phyloP scores from a whole-genome alignment of 106 monocot genomes.

The Acorus gramineus region DNA sequence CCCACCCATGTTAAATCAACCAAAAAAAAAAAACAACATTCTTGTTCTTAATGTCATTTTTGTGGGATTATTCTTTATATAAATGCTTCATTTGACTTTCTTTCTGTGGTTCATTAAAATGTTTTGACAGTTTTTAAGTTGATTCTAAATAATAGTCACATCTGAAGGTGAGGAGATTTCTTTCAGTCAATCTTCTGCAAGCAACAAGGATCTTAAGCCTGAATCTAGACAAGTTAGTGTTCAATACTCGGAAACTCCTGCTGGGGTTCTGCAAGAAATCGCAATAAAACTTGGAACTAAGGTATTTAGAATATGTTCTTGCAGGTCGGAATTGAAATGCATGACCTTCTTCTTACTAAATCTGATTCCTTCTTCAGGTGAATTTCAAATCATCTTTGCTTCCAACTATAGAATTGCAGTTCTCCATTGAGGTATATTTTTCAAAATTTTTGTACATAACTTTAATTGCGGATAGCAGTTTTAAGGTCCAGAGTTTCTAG shows the following conservation, averaged over 20 bases:
- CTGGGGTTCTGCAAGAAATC: conserved; percentile 57
- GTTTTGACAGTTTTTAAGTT: too few relatives aligned
- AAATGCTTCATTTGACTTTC: too few relatives aligned
- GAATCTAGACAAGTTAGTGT: conserved; percentile 15
- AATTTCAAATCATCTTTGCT: conserved; percentile 47
- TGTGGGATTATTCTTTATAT: too few relatives aligned
- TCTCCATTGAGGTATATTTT: conserved; percentile 75
- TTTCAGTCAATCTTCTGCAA: conserved; percentile 18
- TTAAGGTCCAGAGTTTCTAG: too few relatives aligned
- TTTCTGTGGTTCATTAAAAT: too few relatives aligned
- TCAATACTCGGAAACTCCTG: conserved; percentile 37
- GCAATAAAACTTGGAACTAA: conserved; percentile 64
- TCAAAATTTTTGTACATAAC: too few relatives aligned
- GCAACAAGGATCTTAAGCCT: conserved; percentile 21
- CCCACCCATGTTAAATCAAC: too few relatives aligned
- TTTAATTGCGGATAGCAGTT: too few relatives aligned
- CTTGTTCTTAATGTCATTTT: too few relatives aligned
- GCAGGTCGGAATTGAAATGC: neutral
- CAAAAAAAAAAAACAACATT: too few relatives aligned
- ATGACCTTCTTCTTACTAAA: neutral
- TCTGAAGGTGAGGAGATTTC: conserved; percentile 52
- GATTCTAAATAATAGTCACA: too few relatives aligned
- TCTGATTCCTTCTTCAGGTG: too few relatives aligned
- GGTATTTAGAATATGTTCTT: conserved; percentile 22
- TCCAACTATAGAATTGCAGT: conserved; percentile 53